A percentile compares a stretch with the other conserved stretches of the same genome.
Conservation (phyloP, 2,329 filamentous ascomycete species). For the Aphanocladium album region DNA sequence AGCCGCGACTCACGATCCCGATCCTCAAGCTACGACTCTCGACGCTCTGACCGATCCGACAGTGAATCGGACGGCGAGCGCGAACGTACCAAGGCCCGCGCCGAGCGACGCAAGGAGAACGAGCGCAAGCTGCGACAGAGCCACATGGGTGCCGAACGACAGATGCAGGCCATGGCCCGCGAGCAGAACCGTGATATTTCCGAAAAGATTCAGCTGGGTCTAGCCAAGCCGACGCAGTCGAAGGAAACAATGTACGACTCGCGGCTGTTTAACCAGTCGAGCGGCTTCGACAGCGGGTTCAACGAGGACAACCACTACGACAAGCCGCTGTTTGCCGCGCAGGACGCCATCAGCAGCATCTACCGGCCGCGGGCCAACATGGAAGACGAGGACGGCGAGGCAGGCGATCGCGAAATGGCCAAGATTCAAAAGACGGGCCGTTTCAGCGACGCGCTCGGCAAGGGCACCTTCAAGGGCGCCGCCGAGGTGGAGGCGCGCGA, state of each 20-base stretch:
- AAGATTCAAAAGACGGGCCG: constrained; percentile 80
- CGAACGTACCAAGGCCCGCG: constrained; percentile 71
- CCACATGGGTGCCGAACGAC: constrained; percentile 89
- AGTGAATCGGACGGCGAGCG: constrained; percentile 66
- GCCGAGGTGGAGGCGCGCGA: constrained; percentile 78
- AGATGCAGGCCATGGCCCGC: constrained; percentile 85
- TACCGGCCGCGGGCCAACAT: constrained; percentile 76
- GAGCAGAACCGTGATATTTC: constrained; percentile 97
- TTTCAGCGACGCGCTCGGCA: constrained; percentile 81
- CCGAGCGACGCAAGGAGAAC: constrained; percentile 73
- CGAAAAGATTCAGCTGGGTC: constrained; percentile 89
- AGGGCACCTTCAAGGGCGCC: constrained; percentile 85
- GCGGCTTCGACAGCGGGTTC: constrained; percentile 85
- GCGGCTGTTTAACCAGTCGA: constrained; percentile 87
- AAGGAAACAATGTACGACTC: constrained; percentile 97
- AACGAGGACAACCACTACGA: constrained; percentile 98
- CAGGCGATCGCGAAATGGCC: constrained; percentile 76
- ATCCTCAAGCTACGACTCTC: constrained; percentile 30
- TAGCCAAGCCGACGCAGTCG: constrained; percentile 90
- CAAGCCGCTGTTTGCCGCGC: constrained; percentile 92
- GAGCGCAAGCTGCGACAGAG: constrained; percentile 89
- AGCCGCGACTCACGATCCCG: constrained; percentile 36
- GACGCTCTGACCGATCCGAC: constrained; percentile 38
- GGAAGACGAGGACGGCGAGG: constrained; percentile 73
- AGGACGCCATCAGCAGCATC: constrained; percentile 91